Conservation (phyloP, 2,329 filamentous ascomycete genomes). For the Huntiella decipiens region DNA sequence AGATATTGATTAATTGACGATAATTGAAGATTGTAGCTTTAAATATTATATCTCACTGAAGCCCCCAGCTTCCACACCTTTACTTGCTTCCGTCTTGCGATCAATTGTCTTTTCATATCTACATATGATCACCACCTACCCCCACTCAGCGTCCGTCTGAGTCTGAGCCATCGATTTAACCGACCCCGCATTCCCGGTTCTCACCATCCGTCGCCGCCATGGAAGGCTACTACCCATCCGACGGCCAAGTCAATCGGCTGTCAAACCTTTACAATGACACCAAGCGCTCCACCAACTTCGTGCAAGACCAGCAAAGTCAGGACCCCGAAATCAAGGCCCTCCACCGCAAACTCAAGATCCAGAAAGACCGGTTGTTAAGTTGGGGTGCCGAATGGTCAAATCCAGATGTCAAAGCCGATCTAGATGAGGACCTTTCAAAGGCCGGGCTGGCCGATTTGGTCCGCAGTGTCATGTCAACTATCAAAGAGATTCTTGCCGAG, state of each 20-base stretch:
- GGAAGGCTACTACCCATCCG: constrained; percentile 6
- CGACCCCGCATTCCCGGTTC: no score
- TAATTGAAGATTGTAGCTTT: no score
- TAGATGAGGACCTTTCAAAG: constrained; percentile 51
- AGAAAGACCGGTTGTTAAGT: constrained; percentile 58
- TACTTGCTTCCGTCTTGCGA: no score
- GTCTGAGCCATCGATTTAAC: no score
- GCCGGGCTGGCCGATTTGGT: constrained; percentile 61
- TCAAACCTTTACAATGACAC: constrained; percentile 65
- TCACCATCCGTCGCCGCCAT: not conserved
- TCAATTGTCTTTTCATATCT: no score
- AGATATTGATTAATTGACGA: no score
- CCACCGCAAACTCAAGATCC: constrained; percentile 59
- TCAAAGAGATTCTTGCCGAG: constrained; percentile 62
- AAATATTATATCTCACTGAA: no score
- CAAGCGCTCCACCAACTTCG: constrained; percentile 58
- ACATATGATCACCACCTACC: no score
- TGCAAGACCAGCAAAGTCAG: constrained; percentile 44
- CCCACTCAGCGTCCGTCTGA: no score
- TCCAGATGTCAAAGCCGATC: constrained; percentile 46
- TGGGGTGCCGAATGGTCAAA: constrained; percentile 75
- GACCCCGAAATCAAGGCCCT: constrained; percentile 52
- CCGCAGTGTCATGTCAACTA: constrained; percentile 59
- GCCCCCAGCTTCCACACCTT: no score
- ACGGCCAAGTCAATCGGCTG: constrained; percentile 19